Evolutionary conservation across 176 grass and related monocot genomes (phyloP).

Genomic region (Stipa capillata): DNA sequence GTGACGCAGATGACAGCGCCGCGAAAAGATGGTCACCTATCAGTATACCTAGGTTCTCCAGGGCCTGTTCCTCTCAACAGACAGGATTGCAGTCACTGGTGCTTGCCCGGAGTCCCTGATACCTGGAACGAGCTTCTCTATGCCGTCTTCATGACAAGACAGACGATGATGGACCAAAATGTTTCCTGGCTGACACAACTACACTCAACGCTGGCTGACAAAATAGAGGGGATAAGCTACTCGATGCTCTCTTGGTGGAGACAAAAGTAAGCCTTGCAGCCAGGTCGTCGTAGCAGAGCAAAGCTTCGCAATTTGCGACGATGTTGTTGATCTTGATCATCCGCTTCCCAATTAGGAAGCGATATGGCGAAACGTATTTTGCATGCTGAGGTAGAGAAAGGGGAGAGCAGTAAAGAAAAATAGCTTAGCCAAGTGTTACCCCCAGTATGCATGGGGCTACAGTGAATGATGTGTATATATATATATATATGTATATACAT

Average conservation of each 20-base stretch:
- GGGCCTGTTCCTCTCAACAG: constrained; percentile 39
- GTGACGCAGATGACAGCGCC: constrained; percentile 65
- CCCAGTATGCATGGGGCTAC: neutral
- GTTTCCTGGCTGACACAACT: neutral
- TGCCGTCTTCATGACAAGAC: constrained; percentile 34
- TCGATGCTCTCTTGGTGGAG: neutral
- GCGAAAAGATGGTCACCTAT: constrained; percentile 70
- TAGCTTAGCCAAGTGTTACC: neutral
- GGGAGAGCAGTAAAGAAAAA: neutral
- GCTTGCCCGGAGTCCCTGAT: constrained; percentile 74
- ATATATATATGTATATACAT: too few species aligned
- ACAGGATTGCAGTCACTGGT: constrained; percentile 96
- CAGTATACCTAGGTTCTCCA: constrained; percentile 43
- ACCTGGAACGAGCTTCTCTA: constrained; percentile 79
- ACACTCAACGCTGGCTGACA: neutral
- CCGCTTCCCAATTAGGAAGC: neutral
- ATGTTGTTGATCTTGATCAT: neutral
- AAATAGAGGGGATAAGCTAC: neutral
- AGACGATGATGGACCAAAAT: neutral
- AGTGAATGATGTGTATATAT: neutral
- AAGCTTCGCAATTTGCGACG: neutral
- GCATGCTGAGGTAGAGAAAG: too few species aligned
- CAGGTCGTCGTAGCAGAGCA: neutral
- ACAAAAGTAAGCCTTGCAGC: neutral
- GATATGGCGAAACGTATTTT: neutral